phyloP scores from a whole-genome alignment of 441 rosid species.

The Jatropha multifida region DNA sequence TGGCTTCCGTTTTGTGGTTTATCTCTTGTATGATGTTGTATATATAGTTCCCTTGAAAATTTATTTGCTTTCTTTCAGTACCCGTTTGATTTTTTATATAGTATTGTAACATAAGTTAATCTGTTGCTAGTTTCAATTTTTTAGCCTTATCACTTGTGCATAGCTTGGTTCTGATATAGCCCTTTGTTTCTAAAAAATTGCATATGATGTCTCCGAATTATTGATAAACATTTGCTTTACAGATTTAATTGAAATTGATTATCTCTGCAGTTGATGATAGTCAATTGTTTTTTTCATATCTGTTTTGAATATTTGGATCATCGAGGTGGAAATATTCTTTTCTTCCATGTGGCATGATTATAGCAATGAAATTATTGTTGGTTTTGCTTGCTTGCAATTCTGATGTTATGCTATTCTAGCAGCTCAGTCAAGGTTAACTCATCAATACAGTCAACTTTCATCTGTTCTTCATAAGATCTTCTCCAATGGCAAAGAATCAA shows the following conservation, averaged over 20 bases:
- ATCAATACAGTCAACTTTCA: background rate
- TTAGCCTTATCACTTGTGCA: background rate
- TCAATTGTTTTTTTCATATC: no score
- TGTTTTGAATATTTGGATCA: no score
- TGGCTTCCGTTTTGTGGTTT: constrained; percentile 3
- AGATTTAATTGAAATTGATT: background rate
- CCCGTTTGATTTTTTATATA: background rate
- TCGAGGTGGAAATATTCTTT: no score
- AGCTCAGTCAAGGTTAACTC: constrained; percentile 9
- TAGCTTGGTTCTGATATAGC: background rate
- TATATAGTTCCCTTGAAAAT: background rate
- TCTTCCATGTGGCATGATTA: background rate
- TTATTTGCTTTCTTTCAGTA: background rate
- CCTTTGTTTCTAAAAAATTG: background rate
- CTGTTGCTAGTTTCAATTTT: no score
- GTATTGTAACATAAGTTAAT: no score
- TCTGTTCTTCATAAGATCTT: background rate
- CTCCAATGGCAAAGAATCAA: constrained; percentile 35
- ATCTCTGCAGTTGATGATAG: no score
- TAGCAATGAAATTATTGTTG: background rate
- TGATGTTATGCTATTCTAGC: background rate
- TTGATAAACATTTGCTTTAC: background rate
- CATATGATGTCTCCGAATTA: background rate
- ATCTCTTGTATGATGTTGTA: constrained; percentile 15
- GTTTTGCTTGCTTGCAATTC: background rate